A percentile compares a stretch with the other conserved stretches of the same genome.
Conservation (phyloP, 192 early-diverging fungal genomes). For the Coemansia erecta region DNA sequence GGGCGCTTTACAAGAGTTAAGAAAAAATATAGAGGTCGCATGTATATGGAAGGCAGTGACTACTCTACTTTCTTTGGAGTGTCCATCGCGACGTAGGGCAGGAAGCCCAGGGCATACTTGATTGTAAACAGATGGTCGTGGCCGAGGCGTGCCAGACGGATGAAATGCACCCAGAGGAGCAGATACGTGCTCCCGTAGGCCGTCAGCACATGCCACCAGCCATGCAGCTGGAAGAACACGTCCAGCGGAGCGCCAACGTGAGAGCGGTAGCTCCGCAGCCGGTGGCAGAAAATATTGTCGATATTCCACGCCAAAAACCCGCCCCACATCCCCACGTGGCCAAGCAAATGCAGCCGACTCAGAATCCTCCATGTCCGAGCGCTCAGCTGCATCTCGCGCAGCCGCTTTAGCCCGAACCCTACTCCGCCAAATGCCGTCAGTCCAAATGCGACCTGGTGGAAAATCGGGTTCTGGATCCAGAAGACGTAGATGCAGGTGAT, state of each 20-base stretch:
- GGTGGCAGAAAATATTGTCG: conserved; percentile 65
- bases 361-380: conserved; percentile 21
- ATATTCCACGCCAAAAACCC: conserved; percentile 70
- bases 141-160: conserved; percentile 36
- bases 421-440: conserved; percentile 18
- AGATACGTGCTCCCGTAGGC: conserved; percentile 46
- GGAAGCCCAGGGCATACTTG: conserved; percentile 22
- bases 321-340: conserved; percentile 36
- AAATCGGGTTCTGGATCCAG: conserved; percentile 59
- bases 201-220: conserved; percentile 62
- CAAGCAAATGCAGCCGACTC: conserved; percentile 17
- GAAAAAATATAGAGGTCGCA: not conserved
- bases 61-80: conserved; percentile 44
- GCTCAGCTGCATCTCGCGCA: conserved; percentile 19
- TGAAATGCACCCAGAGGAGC: conserved; percentile 46
- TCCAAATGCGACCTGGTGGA: conserved; percentile 61
- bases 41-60: not conserved
- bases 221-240: conserved; percentile 57
- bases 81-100: conserved; percentile 31
- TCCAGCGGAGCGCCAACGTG: conserved; percentile 54
- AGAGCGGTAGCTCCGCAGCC: conserved; percentile 51
- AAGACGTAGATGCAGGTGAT: conserved; percentile 59
- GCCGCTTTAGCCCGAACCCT: conserved; percentile 24
- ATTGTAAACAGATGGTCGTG: conserved; percentile 40
- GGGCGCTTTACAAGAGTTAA: not conserved